Base-by-base conservation (phyloP, 495 filamentous ascomycete genomes). In the Neurospora hispaniola region DNA sequence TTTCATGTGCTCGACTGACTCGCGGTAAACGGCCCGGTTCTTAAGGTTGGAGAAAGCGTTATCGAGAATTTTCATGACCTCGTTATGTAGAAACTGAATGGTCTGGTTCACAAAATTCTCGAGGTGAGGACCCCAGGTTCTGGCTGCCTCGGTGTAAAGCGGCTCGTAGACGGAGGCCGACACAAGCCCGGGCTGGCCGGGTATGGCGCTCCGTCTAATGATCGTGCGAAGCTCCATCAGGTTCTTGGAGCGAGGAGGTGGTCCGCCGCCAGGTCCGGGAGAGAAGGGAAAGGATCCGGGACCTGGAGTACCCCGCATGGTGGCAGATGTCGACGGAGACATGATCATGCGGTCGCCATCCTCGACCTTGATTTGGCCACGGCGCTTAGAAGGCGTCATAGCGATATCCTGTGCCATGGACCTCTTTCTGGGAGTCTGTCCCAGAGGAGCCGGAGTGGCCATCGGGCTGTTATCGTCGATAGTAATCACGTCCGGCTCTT, bases 161-260 rank as follows among this genome's bases (percentile, higher is more conserved):
- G 76, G 78, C 71, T 83, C 77, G 23, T 85, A 82, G 9, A 86
- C 85, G 23, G 77, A 77, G 11, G 77, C 71, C 0, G 83, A 82
- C 4, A 85, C 81, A 1, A 85, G 75, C 54, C 82, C 81, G 6
- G 84, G 84, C 74, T 84, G 81, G 4, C 84, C 85, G 10, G 84
- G 83, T 1, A 78, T 76, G 8, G 81, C 83, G 59, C 79, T 80
- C n/a, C 71, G 62, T 0, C 73, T 66, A 11, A 86, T 85, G 8
- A 84, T 71, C 0, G 69, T 54, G 0, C 83, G 81, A 31, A 86
- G 81, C 4, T 84, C 79, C 41, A 72, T 69, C 4, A 84, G 72
- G 31, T 72, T 80, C 31, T 72, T 71, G 9, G 71, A 71, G 2
- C 35, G 44, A 27, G 12, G 69, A 23, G 39, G 39, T 38, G 9